Percentiles rank a stretch among this genome's conserved stretches.
phyloP scores from a whole-genome alignment of 2,329 filamentous ascomycete species.

The Cercospora citrullina region DNA sequence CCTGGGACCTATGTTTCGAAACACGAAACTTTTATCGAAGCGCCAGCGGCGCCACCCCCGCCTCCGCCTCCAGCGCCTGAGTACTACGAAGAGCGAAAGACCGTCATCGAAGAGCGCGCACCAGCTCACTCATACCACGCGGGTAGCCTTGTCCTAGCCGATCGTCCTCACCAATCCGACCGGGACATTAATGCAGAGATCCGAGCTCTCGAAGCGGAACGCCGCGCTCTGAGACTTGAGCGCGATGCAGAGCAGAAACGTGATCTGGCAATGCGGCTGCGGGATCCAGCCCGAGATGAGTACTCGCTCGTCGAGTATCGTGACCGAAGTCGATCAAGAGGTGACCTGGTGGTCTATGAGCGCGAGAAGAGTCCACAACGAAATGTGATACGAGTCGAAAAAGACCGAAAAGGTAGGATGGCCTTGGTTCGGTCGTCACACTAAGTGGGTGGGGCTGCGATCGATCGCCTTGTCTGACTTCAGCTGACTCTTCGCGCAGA shows the following conservation, averaged over 20 bases:
- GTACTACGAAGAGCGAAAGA: constrained; percentile 35
- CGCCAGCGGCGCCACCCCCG: constrained; percentile 20
- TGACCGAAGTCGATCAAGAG: constrained; percentile 46
- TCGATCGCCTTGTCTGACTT: constrained; percentile 1
- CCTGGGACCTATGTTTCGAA: constrained; percentile 34
- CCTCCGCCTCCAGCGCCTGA: constrained; percentile 31
- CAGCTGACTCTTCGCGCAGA: constrained; percentile 35
- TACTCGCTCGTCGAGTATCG: constrained; percentile 45
- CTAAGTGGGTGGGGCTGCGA: constrained; percentile 15
- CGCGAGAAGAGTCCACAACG: constrained; percentile 47
- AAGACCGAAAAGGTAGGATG: constrained; percentile 96
- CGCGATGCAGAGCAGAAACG: constrained; percentile 51
- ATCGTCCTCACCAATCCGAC: constrained; percentile 43
- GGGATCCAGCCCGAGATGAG: constrained; percentile 50
- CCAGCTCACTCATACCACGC: constrained; percentile 26
- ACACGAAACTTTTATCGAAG: constrained; percentile 35
- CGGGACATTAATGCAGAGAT: constrained; percentile 73
- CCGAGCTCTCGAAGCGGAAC: constrained; percentile 67
- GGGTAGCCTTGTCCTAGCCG: constrained; percentile 22
- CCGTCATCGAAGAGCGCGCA: constrained; percentile 35
- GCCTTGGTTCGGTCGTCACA: constrained; percentile 73
- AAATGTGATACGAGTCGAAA: constrained; percentile 70
- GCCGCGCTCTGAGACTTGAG: constrained; percentile 56
- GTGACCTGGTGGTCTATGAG: constrained; percentile 21
- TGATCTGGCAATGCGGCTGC: constrained; percentile 46